Percentiles rank a stretch among this genome's conserved stretches.
phyloP scores from a whole-genome alignment of 2,329 filamentous ascomycete genomes.

The Pseudocercospora vitis region DNA sequence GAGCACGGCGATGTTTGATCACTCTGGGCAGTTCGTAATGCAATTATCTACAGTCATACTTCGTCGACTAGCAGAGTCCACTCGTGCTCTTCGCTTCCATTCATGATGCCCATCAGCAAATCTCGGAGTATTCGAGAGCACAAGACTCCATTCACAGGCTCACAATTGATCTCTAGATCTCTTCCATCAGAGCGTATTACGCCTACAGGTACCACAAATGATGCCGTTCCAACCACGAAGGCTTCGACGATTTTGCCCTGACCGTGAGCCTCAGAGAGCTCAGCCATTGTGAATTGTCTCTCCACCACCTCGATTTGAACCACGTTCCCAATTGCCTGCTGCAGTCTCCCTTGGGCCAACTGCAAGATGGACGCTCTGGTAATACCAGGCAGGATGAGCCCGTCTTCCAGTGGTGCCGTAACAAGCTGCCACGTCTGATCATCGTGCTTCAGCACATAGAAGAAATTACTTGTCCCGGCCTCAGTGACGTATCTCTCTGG shows the following conservation, averaged over 20 bases:
- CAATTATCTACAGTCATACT: constrained; percentile 1
- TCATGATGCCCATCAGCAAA: constrained; percentile 49
- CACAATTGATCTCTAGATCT: constrained; percentile 42
- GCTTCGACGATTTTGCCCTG: constrained; percentile 59
- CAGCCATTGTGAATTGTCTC: constrained; percentile 25
- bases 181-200: constrained; percentile 43
- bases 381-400: constrained; percentile 80
- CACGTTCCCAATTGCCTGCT: constrained; percentile 23
- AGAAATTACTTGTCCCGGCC: constrained; percentile 90
- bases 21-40: constrained; percentile 1
- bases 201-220: constrained; percentile 45
- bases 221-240: constrained; percentile 79
- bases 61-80: constrained; percentile 46
- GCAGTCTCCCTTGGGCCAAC: constrained; percentile 63
- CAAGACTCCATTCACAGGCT: constrained; percentile 38
- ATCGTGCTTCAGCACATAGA: constrained; percentile 71
- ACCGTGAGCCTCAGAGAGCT: constrained; percentile 21
- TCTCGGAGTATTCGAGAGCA: constrained; percentile 42
- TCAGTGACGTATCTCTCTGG: constrained; percentile 75
- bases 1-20: constrained; percentile 20
- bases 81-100: constrained; percentile 44
- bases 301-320: constrained; percentile 26
- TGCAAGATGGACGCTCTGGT: constrained; percentile 77
- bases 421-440: constrained; percentile 64
- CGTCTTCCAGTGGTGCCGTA: constrained; percentile 76